Percentiles rank a stretch among this genome's conserved stretches.
These are phyloP conservation scores for Limonium bicolor DNA, from an alignment of 148 eudicot species.

Conservation along the genomic window DNA sequence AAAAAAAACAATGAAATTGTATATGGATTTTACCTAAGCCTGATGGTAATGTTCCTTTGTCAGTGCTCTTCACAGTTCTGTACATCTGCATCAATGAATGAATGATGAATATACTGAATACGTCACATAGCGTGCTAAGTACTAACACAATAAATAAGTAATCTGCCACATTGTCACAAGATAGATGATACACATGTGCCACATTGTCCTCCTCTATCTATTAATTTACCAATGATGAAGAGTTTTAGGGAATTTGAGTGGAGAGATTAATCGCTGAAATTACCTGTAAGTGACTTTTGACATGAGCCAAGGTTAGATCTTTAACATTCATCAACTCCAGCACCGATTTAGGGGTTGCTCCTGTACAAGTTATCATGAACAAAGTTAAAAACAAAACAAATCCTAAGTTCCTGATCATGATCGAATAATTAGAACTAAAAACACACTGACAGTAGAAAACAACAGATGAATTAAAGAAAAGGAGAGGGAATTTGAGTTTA, in stretches of 20 bases:
- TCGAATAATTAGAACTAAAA: too few relatives aligned
- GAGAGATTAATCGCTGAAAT: not conserved
- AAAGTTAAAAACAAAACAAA: not conserved
- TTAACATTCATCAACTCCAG: slow-evolving; percentile 95
- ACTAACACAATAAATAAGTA: too few relatives aligned
- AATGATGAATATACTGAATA: not conserved
- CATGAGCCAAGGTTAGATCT: slow-evolving; percentile 95
- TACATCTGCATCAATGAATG: slow-evolving; percentile 66
- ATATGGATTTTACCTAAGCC: not conserved
- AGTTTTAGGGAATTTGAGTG: not conserved
- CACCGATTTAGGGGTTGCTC: slow-evolving; percentile 96
- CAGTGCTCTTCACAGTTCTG: slow-evolving; percentile 96
- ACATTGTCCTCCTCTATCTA: not conserved
- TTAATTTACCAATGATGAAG: not conserved
- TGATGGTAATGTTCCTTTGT: slow-evolving; percentile 15
- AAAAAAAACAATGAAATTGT: too few relatives aligned
- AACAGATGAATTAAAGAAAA: not conserved
- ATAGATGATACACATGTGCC: too few relatives aligned
- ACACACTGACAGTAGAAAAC: too few relatives aligned
- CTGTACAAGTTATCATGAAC: slow-evolving; percentile 13
- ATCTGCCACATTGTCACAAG: too few relatives aligned
- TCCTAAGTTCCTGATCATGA: too few relatives aligned
- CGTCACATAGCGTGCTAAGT: too few relatives aligned
- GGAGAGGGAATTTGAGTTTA: slow-evolving; percentile 10
- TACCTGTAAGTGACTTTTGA: slow-evolving; percentile 94